A percentile compares a stretch with the other conserved stretches of the same genome.
phyloP scores from a whole-genome alignment of 257 asterid species.

The Solanum neorickii region DNA sequence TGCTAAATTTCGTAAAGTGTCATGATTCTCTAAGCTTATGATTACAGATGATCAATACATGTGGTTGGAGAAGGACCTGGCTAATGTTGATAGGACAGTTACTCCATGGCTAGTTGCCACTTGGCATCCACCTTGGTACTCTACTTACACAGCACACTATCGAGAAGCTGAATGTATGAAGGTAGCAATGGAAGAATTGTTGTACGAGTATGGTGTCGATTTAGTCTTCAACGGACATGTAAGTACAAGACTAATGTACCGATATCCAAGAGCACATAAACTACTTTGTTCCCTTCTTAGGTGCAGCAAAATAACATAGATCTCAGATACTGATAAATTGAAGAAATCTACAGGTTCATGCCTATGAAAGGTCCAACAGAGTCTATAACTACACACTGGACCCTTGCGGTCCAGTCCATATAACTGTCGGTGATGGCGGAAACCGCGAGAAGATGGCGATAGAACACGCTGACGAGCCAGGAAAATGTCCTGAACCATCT shows the following conservation, averaged over 20 bases:
- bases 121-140: slow-evolving; percentile 98
- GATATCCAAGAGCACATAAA: not conserved
- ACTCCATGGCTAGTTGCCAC: slow-evolving; percentile 89
- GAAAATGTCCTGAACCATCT: slow-evolving; percentile 65
- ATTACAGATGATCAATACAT: slow-evolving; percentile 66
- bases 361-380: slow-evolving; percentile 90
- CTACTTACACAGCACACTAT: slow-evolving; percentile 79
- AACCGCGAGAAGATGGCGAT: slow-evolving; percentile 85
- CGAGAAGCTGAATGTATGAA: slow-evolving; percentile 95
- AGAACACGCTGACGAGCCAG: slow-evolving; percentile 60
- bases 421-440: slow-evolving; percentile 92
- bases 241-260: slow-evolving; percentile 10
- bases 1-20: not conserved
- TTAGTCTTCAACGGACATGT: slow-evolving; percentile 88
- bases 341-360: slow-evolving; percentile 55
- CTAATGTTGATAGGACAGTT: slow-evolving; percentile 44
- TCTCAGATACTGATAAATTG: not conserved
- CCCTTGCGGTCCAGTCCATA: slow-evolving; percentile 77
- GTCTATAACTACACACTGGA: slow-evolving; percentile 79
- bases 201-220: slow-evolving; percentile 67
- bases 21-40: not conserved
- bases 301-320: not conserved
- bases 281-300: not conserved
- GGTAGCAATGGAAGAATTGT: slow-evolving; percentile 68
- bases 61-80: slow-evolving; percentile 75